phyloP scores from a whole-genome alignment of 2,329 filamentous ascomycete species.

The Hymenoscyphus albidus region DNA sequence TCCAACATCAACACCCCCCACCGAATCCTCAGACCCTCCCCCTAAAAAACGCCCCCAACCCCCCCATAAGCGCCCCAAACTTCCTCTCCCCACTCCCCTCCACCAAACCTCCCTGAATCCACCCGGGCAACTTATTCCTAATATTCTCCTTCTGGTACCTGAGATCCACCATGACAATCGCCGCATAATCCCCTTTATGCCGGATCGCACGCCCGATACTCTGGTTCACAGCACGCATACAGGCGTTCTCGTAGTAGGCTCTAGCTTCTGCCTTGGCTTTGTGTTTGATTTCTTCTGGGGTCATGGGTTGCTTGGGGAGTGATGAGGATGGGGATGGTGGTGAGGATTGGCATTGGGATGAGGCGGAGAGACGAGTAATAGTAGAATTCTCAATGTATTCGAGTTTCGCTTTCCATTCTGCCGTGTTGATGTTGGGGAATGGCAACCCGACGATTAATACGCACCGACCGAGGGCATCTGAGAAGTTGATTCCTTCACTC shows the following conservation, averaged over 20 bases:
- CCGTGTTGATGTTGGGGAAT: slow-evolving; percentile 83
- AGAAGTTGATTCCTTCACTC: slow-evolving; percentile 98
- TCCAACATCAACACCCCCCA: too few relatives aligned
- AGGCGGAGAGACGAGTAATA: slow-evolving; percentile 36
- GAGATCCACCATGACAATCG: slow-evolving; percentile 79
- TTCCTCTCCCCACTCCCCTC: slow-evolving; percentile 46
- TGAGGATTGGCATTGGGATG: background rate
- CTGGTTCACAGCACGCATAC: slow-evolving; percentile 96
- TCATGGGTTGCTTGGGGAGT: background rate
- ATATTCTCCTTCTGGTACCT: slow-evolving; percentile 75
- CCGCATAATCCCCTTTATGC: slow-evolving; percentile 83
- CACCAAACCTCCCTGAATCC: slow-evolving; percentile 74
- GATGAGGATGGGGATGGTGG: background rate
- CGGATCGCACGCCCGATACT: slow-evolving; percentile 90
- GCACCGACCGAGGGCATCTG: slow-evolving; percentile 80
- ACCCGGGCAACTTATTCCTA: slow-evolving; percentile 74
- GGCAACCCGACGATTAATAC: slow-evolving; percentile 90
- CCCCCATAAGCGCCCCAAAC: slow-evolving; percentile 56
- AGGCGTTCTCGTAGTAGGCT: slow-evolving; percentile 90
- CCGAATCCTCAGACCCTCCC: slow-evolving; percentile 42
- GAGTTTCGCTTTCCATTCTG: slow-evolving; percentile 90
- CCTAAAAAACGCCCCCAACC: slow-evolving; percentile 55
- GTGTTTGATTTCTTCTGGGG: slow-evolving; percentile 38
- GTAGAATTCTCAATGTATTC: slow-evolving; percentile 72
- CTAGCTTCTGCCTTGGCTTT: slow-evolving; percentile 55